A percentile compares a stretch with the other conserved stretches of the same genome.
Evolutionary conservation across 2,329 filamentous ascomycete genomes (phyloP).

Genomic region (Calonectria honghensis): DNA sequence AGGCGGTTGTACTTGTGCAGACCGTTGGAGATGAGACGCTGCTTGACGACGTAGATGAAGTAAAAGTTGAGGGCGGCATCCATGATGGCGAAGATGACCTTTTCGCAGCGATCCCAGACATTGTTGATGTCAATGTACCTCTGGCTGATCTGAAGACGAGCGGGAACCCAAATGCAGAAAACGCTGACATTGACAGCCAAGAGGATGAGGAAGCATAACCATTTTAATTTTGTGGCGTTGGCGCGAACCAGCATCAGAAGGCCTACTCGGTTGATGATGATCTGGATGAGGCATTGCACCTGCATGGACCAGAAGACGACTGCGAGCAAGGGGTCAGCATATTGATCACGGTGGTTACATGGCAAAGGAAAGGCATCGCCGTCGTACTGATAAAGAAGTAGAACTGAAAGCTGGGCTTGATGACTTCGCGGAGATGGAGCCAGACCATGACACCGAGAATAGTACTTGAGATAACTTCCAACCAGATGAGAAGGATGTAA

Average conservation of each 20-base stretch:
- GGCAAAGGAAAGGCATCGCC: slow-evolving; percentile 30
- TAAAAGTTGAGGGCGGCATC: slow-evolving; percentile 69
- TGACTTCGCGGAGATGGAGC: slow-evolving; percentile 49
- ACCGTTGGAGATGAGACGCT: slow-evolving; percentile 67
- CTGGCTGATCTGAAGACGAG: slow-evolving; percentile 63
- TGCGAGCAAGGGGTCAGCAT: slow-evolving; percentile 45
- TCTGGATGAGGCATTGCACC: slow-evolving; percentile 67
- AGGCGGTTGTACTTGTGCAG: slow-evolving; percentile 69
- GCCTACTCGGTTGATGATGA: slow-evolving; percentile 71
- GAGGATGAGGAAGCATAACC: slow-evolving; percentile 64
- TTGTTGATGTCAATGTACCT: slow-evolving; percentile 65
- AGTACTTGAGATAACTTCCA: slow-evolving; percentile 53
- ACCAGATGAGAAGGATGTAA: slow-evolving; percentile 50
- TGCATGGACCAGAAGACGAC: slow-evolving; percentile 61
- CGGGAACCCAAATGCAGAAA: slow-evolving; percentile 71
- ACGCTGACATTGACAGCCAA: slow-evolving; percentile 69
- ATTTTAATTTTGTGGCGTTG: slow-evolving; percentile 62
- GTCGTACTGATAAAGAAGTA: slow-evolving; percentile 55
- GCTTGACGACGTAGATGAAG: slow-evolving; percentile 66
- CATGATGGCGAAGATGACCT: slow-evolving; percentile 67
- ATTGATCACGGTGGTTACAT: accelerated
- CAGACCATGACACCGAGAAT: slow-evolving; percentile 52
- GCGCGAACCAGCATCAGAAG: slow-evolving; percentile 65
- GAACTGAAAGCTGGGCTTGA: slow-evolving; percentile 58
- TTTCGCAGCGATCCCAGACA: slow-evolving; percentile 71